Evolutionary conservation across 108 stramenopile genomes (phyloP), one percentile per base, ranked within the genome.

Genomic region (Nitzschia sp.): DNA sequence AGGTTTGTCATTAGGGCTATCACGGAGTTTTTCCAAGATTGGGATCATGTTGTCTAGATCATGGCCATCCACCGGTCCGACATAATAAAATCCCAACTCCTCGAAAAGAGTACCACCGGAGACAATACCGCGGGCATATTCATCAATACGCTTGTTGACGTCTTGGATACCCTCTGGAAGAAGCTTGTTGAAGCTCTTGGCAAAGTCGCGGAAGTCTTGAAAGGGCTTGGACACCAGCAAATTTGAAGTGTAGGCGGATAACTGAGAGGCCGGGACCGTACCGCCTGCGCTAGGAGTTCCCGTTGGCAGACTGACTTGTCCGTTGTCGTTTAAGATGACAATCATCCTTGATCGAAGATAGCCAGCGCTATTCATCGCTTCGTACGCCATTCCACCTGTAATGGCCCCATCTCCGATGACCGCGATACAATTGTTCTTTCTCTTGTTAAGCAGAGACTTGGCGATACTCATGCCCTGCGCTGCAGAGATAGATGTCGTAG

Each of bases 391-490:
- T 26, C 98, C 98, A 28, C 98, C 98, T 15, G 96, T 98, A 72
- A 98, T 98, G 70, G 98, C 98, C 29, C 98, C 98, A 78, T 98
- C 98, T 24, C 98, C 98, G 70, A 98, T 98, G 11, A 98, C 96
- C 17, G 98, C 98, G 57, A 98, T 88, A 73, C 96, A 97, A 76
- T 98, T 97, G 78, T 98, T 98, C 59, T 76, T 81, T 47, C 92
- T 71, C 47, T 87, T 94, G 46, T 89, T 85, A 35, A 93, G 67
- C 74, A 91, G 77, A 59, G 70, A 66, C 79, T 98, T 98, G 42
- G 82, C 98, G 58, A 97, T 94, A 32, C 89, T 90, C 96, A 96
- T 96, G 23, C 98, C 98, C 79, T 97, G 95, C 25, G 96, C 96
- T 33, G 95, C 96, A 26, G 89, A 91, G 68, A 97, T 97, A 65